A percentile compares a stretch with the other conserved stretches of the same genome.
Evolutionary conservation across 192 early-diverging fungal genomes (phyloP).

Genomic region (Dissophora ornata): DNA sequence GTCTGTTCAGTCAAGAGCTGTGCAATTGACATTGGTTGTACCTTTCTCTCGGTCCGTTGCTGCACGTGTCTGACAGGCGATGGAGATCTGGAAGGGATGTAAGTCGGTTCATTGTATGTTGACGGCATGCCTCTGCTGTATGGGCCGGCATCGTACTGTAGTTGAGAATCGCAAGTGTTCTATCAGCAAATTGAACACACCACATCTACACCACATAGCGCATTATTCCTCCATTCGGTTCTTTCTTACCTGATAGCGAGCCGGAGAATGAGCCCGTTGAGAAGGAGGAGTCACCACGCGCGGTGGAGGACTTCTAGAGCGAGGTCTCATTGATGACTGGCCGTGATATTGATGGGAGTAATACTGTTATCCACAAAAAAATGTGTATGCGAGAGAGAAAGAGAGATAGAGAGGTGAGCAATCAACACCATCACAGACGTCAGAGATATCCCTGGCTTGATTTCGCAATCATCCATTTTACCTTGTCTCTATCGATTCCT

Average conservation of each 20-base stretch:
- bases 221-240: too few species aligned
- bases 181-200: too few species aligned
- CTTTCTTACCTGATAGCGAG: constrained; percentile 26
- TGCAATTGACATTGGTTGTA: constrained; percentile 38
- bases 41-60: constrained; percentile 27
- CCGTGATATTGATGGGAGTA: constrained; percentile 34
- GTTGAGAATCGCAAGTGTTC: too few species aligned
- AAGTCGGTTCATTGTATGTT: constrained; percentile 25
- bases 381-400: too few species aligned
- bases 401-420: too few species aligned
- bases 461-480: too few species aligned
- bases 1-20: constrained; percentile 28
- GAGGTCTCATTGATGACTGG: constrained; percentile 14
- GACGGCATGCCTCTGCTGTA: constrained; percentile 15
- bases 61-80: constrained; percentile 26
- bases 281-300: constrained; percentile 8
- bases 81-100: constrained; percentile 40
- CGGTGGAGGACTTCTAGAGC: constrained; percentile 33
- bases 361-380: constrained; percentile 11
- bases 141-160: constrained; percentile 16
- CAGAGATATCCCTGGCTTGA: too few species aligned
- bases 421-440: too few species aligned
- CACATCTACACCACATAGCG: too few species aligned
- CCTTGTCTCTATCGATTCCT: constrained; percentile 46
- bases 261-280: constrained; percentile 28